Evolutionary conservation across 202 grass and related monocot genomes (phyloP).

Genomic region (Cymbopogon flexuosus): DNA sequence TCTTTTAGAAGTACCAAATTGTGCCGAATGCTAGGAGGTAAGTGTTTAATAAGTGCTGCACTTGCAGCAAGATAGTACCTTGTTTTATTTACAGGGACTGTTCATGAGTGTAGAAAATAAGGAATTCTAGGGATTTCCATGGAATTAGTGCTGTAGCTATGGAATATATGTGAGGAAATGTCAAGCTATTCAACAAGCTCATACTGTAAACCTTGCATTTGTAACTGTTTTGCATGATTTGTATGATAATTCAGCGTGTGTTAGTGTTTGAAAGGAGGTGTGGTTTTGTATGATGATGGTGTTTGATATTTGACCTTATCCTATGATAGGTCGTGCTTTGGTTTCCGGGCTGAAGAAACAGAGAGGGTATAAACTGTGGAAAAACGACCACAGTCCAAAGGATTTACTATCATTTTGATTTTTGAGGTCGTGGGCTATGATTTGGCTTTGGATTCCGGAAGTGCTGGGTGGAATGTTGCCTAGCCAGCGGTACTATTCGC

Average conservation of each 20-base stretch:
- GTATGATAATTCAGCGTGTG: background rate
- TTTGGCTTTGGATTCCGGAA: background rate
- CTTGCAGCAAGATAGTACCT: background rate
- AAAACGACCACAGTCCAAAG: background rate
- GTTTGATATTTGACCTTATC: background rate
- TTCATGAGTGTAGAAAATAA: conserved; percentile 27
- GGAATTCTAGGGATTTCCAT: background rate
- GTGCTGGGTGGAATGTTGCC: background rate
- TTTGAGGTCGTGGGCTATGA: background rate
- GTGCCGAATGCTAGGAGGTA: background rate
- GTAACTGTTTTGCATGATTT: background rate
- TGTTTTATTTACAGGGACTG: conserved; percentile 7
- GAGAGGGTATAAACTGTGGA: background rate
- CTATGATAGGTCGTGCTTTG: background rate
- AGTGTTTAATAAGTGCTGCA: conserved; percentile 31
- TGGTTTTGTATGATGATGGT: background rate
- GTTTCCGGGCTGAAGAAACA: background rate
- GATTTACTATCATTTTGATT: background rate
- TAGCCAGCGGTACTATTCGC: background rate
- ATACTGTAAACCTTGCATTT: background rate
- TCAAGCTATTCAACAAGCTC: background rate
- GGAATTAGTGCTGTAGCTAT: background rate
- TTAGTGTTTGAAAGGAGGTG: background rate
- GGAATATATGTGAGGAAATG: background rate
- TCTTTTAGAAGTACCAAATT: conserved; percentile 23